Evolutionary conservation across 192 early-diverging fungal species (phyloP).

Genomic region (Lobosporangium transversale): DNA sequence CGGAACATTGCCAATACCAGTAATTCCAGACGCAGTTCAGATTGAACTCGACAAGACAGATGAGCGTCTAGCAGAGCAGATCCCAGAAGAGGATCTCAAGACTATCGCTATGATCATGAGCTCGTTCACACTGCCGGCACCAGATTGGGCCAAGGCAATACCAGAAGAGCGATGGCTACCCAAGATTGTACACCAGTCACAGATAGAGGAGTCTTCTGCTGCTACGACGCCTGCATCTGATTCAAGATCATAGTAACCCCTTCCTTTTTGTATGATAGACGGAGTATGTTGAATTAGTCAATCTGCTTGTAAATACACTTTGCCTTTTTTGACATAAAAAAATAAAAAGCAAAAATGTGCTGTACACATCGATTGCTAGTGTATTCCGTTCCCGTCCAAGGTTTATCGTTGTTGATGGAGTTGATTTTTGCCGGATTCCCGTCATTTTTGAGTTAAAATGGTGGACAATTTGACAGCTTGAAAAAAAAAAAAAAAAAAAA

Average conservation of each 20-base stretch:
- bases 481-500: too few species aligned
- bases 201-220: not conserved
- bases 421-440: too few species aligned
- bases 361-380: too few species aligned
- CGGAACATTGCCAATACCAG: conserved; percentile 28
- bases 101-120: conserved; percentile 45
- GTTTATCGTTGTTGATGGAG: too few species aligned
- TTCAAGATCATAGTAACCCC: not conserved
- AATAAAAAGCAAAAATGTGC: too few species aligned
- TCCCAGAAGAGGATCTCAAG: conserved; percentile 44
- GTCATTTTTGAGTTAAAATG: too few species aligned
- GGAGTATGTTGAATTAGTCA: too few species aligned
- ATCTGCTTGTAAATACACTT: too few species aligned
- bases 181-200: conserved; percentile 37
- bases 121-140: conserved; percentile 42
- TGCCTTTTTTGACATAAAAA: too few species aligned
- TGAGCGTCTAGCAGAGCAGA: conserved; percentile 14
- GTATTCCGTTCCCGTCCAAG: too few species aligned
- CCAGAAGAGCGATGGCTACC: conserved; percentile 46
- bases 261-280: too few species aligned
- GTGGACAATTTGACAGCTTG: too few species aligned
- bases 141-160: conserved; percentile 45
- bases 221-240: not conserved
- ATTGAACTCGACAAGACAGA: conserved; percentile 15
- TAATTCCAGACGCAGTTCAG: conserved; percentile 24